These are phyloP conservation scores for Babesia caballi DNA, from an alignment of 169 alveolate species.

Conservation along the genomic window DNA sequence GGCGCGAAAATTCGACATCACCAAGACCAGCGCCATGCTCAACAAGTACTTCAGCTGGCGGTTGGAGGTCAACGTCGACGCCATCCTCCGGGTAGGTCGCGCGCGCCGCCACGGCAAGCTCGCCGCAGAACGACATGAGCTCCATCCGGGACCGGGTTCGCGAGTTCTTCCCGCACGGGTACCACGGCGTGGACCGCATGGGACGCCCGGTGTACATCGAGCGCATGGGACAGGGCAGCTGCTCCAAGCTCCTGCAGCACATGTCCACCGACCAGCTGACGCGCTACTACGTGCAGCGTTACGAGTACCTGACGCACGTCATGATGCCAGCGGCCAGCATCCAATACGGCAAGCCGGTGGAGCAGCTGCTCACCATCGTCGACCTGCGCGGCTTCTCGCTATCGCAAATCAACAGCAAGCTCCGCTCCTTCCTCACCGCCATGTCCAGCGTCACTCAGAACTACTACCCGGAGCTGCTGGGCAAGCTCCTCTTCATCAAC, in stretches of 20 bases:
- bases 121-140: constrained; percentile 40
- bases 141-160: constrained; percentile 46
- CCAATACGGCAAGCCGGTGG: constrained; percentile 31
- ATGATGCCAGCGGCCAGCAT: constrained; percentile 52
- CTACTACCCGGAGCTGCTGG: constrained; percentile 90
- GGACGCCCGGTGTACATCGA: constrained; percentile 77
- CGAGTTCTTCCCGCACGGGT: constrained; percentile 69
- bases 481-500: constrained; percentile 84
- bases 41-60: constrained; percentile 74
- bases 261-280: constrained; percentile 45
- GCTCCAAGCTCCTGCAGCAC: constrained; percentile 35
- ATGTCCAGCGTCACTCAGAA: constrained; percentile 83
- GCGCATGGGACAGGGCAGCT: constrained; percentile 72
- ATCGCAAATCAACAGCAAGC: constrained; percentile 65
- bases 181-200: constrained; percentile 70
- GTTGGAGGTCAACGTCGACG: constrained; percentile 39
- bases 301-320: constrained; percentile 60
- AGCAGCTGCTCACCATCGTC: constrained; percentile 67
- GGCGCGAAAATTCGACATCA: constrained; percentile 72
- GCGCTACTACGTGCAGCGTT: constrained; percentile 57
- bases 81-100: constrained; percentile 32
- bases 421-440: constrained; percentile 62
- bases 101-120: constrained; percentile 1
- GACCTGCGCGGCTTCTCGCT: constrained; percentile 70
- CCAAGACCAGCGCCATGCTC: constrained; percentile 70